These are phyloP conservation scores for Cladosporium sphaerospermum DNA, from an alignment of 2,329 filamentous ascomycete species.

Conservation along the genomic window DNA sequence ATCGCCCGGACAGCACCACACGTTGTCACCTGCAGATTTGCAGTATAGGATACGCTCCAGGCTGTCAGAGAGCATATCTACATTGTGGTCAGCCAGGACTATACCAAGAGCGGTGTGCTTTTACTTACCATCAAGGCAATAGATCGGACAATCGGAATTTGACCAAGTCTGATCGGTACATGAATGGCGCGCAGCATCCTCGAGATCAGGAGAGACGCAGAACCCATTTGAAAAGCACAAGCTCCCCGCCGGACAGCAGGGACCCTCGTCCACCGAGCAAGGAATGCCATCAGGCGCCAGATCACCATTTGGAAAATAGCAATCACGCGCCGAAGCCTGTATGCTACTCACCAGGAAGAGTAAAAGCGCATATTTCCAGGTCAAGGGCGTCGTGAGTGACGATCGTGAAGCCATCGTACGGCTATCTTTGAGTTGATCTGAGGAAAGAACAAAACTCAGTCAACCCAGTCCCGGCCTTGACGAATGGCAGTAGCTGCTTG, in stretches of 20 bases:
- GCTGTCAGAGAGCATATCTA: no score
- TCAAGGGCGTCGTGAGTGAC: neutral
- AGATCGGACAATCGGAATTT: neutral
- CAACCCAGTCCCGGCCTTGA: no score
- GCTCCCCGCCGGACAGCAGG: conserved; percentile 32
- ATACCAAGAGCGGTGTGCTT: no score
- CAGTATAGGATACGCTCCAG: no score
- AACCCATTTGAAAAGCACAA: conserved; percentile 28
- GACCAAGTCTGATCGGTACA: conserved; percentile 30
- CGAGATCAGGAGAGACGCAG: conserved; percentile 22
- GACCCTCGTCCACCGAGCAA: conserved; percentile 21
- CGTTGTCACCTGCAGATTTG: no score
- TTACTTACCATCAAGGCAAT: no score
- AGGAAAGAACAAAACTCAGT: no score
- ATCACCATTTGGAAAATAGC: conserved; percentile 33
- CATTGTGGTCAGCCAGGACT: no score
- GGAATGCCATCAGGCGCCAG: conserved; percentile 21
- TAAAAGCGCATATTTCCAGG: neutral
- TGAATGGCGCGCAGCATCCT: conserved; percentile 26
- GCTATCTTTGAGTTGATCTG: neutral
- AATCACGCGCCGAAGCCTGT: conserved; percentile 21
- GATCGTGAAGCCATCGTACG: neutral
- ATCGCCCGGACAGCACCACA: no score
- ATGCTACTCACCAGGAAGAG: neutral
- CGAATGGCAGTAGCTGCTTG: no score